phyloP scores from a whole-genome alignment of 2,329 filamentous ascomycete genomes.

The Fusarium sp. region DNA sequence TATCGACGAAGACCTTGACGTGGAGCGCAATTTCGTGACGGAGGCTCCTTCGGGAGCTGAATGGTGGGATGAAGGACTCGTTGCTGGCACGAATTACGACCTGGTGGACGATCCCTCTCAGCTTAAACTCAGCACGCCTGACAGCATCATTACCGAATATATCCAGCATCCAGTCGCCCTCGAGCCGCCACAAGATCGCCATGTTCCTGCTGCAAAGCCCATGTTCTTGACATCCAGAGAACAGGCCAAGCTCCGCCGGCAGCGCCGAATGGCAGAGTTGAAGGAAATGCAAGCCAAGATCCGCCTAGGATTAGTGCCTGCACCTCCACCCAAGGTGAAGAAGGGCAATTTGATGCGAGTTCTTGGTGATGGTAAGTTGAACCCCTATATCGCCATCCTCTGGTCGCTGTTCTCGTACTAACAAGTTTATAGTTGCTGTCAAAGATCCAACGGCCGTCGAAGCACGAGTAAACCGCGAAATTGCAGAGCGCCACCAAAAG shows the following conservation, averaged over 20 bases:
- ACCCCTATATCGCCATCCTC: not conserved
- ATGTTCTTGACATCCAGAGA: slow-evolving; percentile 94
- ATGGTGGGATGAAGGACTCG: slow-evolving; percentile 96
- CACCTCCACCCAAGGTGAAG: slow-evolving; percentile 95
- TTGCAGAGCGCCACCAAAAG: slow-evolving; percentile 82
- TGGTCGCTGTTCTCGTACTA: slow-evolving; percentile 18
- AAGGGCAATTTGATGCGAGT: slow-evolving; percentile 98
- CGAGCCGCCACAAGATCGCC: slow-evolving; percentile 90
- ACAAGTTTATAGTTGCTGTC: slow-evolving; percentile 65
- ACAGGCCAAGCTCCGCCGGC: slow-evolving; percentile 88
- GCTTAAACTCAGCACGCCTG: slow-evolving; percentile 79
- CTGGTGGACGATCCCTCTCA: slow-evolving; percentile 71
- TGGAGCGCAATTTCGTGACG: slow-evolving; percentile 89
- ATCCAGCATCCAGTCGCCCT: slow-evolving; percentile 93
- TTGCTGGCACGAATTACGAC: slow-evolving; percentile 80
- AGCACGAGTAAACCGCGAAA: slow-evolving; percentile 91
- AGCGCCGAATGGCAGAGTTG: slow-evolving; percentile 89
- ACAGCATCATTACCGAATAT: slow-evolving; percentile 89
- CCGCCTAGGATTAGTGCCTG: slow-evolving; percentile 86
- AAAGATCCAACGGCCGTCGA: slow-evolving; percentile 98
- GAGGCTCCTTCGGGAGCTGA: slow-evolving; percentile 88
- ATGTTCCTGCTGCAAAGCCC: slow-evolving; percentile 80
- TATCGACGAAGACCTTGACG: slow-evolving; percentile 89
- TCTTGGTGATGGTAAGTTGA: slow-evolving; percentile 77
- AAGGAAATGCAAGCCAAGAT: slow-evolving; percentile 99